Base-by-base conservation (phyloP, 2,329 filamentous ascomycete species). In the Sphaerostilbella broomeana region DNA sequence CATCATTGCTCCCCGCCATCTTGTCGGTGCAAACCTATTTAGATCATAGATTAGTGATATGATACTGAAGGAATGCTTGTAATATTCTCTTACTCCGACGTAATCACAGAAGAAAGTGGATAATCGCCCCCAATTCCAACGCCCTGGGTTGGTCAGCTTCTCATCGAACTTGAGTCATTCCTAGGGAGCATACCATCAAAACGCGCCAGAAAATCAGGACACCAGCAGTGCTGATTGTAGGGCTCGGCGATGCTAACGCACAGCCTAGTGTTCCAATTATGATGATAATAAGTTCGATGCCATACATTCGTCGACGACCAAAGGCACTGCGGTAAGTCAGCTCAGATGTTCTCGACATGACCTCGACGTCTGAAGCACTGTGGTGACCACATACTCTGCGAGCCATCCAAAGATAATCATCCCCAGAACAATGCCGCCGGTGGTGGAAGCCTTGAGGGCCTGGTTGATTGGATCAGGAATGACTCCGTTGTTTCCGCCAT, bases 1-100 rank as follows among this genome's bases (percentile, higher is more conserved):
- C 69, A 92, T 84, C 81, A 92, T 90, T 42, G 80, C 83, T 45
- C 84, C 86, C 51, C 86, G 73, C 78, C 84, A 88, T 52, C 82
- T 77, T 10, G 85, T 90, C 3, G 84, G 86, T 7, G 85, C 84
- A 56, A 90, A 90, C 51, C 76, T 78, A 48, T 10, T n/a, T n/a
- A n/a, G n/a, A n/a, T n/a, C n/a, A n/a, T n/a, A n/a, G n/a, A n/a
- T n/a, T n/a, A n/a, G n/a, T n/a, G n/a, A n/a, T n/a, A n/a, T n/a
- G n/a, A n/a, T n/a, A n/a, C n/a, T n/a, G n/a, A n/a, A n/a, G n/a
- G n/a, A n/a, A n/a, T n/a, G n/a, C n/a, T n/a, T n/a, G n/a, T n/a
- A n/a, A n/a, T n/a, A 25, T 11, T 7, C 13, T 36, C 38, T 52
- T 52, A 68, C 70, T 92, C 86, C 9, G 85, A 83, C 5, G 84